Base-by-base conservation (phyloP, 306 rosid species). In the Citrullus mucosospermus region DNA sequence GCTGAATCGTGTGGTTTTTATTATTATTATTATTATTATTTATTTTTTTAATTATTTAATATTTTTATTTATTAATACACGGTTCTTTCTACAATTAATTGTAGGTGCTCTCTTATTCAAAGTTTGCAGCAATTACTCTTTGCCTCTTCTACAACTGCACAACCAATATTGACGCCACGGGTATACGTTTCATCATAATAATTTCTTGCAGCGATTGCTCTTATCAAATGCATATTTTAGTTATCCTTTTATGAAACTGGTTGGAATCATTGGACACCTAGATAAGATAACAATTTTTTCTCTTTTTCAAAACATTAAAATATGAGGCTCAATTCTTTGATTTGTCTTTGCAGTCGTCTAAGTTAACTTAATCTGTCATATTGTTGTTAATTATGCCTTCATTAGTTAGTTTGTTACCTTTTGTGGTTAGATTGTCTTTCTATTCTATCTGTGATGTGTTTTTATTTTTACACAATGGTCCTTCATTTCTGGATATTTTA, bases 131-230 rank as follows among this genome's bases (percentile, higher is more conserved):
- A 89, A 85, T 85, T 92, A 79, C 93, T 92, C 62, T 92, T 92
- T 82, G 99, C 97, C 15, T 92, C 99, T 83, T 95, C 99, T 43
- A 92, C 99, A 75, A 95, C 99, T 20, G 99, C 99, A 8, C 97
- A 95, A 82, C 97, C 99, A 48, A 89, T 91, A 78, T 79, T 95
- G 85, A 95, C 99, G 17, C 96, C 99, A 79, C 89, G 99, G 91
- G 97, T 95, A 89, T 59, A 79, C 28, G 22, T 41, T 72, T 79
- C 46, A 68, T 75, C 80, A 78, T 79, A 36, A 9, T 57, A 50
- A n/a, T 39, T 82, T 79, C 28, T 51, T 78, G 36, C 80, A 55
- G 55, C 51, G 69, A 38, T 78, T 82, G 75, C 82, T 79, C 9
- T 30, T 79, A 48, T 20, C 38, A 9, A 53, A 72, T 59, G 79